phyloP scores from a whole-genome alignment of 257 asterid species.

The Lantana camara region DNA sequence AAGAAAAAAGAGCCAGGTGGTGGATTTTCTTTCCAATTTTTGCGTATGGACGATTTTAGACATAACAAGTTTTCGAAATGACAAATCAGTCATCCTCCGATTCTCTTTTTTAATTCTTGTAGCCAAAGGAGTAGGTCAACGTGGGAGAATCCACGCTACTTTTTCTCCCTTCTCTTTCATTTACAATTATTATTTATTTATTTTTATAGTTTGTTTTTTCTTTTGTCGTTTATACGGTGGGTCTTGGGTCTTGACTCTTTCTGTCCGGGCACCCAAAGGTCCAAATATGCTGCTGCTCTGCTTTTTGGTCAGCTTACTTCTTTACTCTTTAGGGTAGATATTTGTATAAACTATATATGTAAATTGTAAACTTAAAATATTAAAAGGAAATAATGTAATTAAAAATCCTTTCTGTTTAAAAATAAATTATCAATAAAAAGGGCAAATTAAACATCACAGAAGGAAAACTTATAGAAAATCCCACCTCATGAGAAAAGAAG shows the following conservation, averaged over 20 bases:
- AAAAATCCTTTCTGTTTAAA: no score
- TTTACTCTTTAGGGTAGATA: not conserved
- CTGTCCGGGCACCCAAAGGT: not conserved
- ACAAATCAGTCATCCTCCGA: constrained; percentile 17
- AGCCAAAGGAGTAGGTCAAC: constrained; percentile 12
- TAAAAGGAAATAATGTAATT: no score
- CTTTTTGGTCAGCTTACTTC: constrained; percentile 12
- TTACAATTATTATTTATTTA: no score
- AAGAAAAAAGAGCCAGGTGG: constrained; percentile 42
- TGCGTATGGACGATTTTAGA: constrained; percentile 25
- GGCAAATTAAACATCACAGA: no score
- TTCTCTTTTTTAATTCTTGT: not conserved
- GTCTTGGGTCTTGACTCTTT: constrained; percentile 14
- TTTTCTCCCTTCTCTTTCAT: no score
- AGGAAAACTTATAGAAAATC: no score
- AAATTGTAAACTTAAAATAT: no score
- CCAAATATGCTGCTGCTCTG: constrained; percentile 10
- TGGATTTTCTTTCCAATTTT: constrained; percentile 19
- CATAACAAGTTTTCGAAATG: constrained; percentile 25
- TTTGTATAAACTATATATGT: no score
- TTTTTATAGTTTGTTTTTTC: not conserved
- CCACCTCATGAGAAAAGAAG: no score
- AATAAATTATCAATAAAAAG: no score
- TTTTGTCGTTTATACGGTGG: not conserved
- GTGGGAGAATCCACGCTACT: not conserved